phyloP scores from a whole-genome alignment of 495 filamentous ascomycete genomes.

The Evansstolkia leycettana region DNA sequence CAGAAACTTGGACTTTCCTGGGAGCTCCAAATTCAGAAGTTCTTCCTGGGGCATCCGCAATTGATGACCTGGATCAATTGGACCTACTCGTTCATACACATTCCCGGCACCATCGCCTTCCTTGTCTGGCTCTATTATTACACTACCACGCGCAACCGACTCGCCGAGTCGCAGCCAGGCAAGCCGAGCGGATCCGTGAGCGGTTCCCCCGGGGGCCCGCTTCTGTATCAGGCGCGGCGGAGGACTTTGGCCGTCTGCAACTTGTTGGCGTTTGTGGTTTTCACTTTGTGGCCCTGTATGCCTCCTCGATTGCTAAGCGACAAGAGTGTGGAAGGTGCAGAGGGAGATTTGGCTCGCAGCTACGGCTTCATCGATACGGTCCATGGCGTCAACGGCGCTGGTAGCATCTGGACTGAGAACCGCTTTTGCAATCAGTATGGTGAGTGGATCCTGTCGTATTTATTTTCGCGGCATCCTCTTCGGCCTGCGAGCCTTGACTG shows the following conservation, averaged over 20 bases:
- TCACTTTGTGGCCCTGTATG: conserved; percentile 73
- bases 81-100: conserved; percentile 71
- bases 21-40: conserved; percentile 41
- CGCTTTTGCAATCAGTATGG: conserved; percentile 55
- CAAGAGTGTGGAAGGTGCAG: conserved; percentile 24
- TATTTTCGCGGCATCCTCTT: not conserved
- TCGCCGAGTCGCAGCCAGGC: conserved; percentile 22
- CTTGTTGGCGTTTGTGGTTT: conserved; percentile 63
- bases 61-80: conserved; percentile 45
- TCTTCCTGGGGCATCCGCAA: conserved; percentile 34
- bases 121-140: conserved; percentile 56
- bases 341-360: conserved; percentile 35
- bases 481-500: not conserved
- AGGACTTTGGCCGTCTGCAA: conserved; percentile 66
- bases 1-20: conserved; percentile 42
- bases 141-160: conserved; percentile 40
- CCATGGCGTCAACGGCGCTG: conserved; percentile 47
- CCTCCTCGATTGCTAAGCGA: conserved; percentile 59
- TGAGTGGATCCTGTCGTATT: conserved; percentile 12
- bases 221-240: conserved; percentile 46
- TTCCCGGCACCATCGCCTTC: conserved; percentile 64
- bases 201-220: conserved; percentile 34
- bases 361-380: conserved; percentile 71
- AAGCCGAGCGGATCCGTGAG: conserved; percentile 19
- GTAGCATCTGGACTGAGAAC: conserved; percentile 63